phyloP scores from a whole-genome alignment of 768 basidiomycete genomes.

The Trametes cinnabarina region DNA sequence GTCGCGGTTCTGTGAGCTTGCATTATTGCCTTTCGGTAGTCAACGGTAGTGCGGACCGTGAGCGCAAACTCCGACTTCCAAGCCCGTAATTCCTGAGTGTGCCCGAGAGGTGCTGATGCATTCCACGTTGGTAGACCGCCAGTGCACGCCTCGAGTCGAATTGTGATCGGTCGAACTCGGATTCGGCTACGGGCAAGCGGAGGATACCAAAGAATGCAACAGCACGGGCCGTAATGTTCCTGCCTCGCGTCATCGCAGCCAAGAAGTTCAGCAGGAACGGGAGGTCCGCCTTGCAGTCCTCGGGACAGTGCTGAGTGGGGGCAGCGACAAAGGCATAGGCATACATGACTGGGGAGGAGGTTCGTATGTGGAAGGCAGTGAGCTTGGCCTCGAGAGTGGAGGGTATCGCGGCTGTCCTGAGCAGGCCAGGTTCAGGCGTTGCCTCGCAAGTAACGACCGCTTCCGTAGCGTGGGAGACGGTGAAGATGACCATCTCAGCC shows the following conservation, averaged over 20 bases:
- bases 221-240: slow-evolving; percentile 50
- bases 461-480: slow-evolving; percentile 48
- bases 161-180: slow-evolving; percentile 41
- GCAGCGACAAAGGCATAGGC: slow-evolving; percentile 49
- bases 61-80: slow-evolving; percentile 46
- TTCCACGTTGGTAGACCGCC: slow-evolving; percentile 34
- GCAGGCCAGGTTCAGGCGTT: slow-evolving; percentile 34
- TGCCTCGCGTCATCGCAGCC: slow-evolving; percentile 52
- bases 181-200: slow-evolving; percentile 42
- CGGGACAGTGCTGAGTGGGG: slow-evolving; percentile 45
- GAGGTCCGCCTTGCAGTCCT: slow-evolving; percentile 42
- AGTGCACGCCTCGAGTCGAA: slow-evolving; percentile 50
- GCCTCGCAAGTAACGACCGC: slow-evolving; percentile 28
- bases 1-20: slow-evolving; percentile 42
- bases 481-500: slow-evolving; percentile 48
- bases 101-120: slow-evolving; percentile 45
- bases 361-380: slow-evolving; percentile 42
- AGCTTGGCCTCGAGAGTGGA: slow-evolving; percentile 43
- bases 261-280: slow-evolving; percentile 48
- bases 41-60: slow-evolving; percentile 37
- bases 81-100: slow-evolving; percentile 49
- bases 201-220: slow-evolving; percentile 52
- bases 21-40: slow-evolving; percentile 54
- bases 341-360: slow-evolving; percentile 38
- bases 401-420: slow-evolving; percentile 36